Base-by-base conservation (phyloP, 176 grass and related monocot species). In the Bromus sterilis region DNA sequence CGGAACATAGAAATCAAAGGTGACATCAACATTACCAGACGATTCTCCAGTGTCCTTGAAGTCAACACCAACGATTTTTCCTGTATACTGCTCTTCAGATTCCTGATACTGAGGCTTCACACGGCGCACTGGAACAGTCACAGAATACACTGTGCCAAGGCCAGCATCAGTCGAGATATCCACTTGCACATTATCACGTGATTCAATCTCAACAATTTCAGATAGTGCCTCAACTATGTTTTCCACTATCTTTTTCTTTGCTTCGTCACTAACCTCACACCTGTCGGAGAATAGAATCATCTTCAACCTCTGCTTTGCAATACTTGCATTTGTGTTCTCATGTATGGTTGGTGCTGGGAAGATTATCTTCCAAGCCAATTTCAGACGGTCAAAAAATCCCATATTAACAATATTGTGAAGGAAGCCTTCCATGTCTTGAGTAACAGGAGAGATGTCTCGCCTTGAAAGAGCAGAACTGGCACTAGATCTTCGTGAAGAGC, bases 231-330 rank as follows among this genome's bases (percentile, higher is more conserved):
- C 76, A 4, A 95, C 58, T 6, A 99, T 65, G 9, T 91, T 90
- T 46, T 87, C 88, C 3, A 99, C 87, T 11, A 99, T 99, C 85
- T 93, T 99, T 78, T 99, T 87, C 91, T 95, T 99, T 39, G 96
- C 96, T 69, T 95, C 82, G n/a, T 99, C 93, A 71, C 93, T 95
- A 46, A 99, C 87, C 31, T 90, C 89, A 36, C 96, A 99, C 71
- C 96, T 90, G 79, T 99, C 93, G 0, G 96, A 99, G 72, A 95
- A 99, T 40, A 99, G 57, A 41, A 99, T 89, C 96, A 99, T 99
- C 84, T 99, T 91, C 66, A 99, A 83, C 82, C 96, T 93, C 83
- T 95, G 96, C 39, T 94, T 99, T 61, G 91, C 96, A 1, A 95
- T 99, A 76, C 81, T 89, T n/a, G 93, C 93, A 80, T 99, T 99